Evolutionary conservation across 306 rosid species (phyloP).

Genomic region (Lathyrus aphaca): DNA sequence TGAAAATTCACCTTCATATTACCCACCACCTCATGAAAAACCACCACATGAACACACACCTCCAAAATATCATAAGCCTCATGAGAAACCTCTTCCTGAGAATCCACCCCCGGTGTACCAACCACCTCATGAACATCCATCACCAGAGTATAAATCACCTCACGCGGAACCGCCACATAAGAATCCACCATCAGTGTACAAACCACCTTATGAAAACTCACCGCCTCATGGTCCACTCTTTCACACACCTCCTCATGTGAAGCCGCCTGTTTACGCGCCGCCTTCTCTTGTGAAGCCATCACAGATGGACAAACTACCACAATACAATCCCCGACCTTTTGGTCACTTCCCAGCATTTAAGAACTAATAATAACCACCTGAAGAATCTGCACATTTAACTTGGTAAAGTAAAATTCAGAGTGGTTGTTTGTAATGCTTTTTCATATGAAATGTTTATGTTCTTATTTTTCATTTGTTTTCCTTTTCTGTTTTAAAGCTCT

Average conservation of each 20-base stretch:
- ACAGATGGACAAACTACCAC: background rate
- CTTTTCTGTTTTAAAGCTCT: slow-evolving; percentile 19
- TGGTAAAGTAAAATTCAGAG: slow-evolving; percentile 11
- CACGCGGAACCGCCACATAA: background rate
- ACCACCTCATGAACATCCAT: background rate
- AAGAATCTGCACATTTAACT: slow-evolving; percentile 12
- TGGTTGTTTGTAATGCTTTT: slow-evolving; percentile 1
- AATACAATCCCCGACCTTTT: slow-evolving; percentile 33
- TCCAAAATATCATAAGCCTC: background rate
- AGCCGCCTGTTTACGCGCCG: slow-evolving; percentile 2
- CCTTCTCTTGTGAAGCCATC: slow-evolving; percentile 18
- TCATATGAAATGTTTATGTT: background rate
- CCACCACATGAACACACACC: background rate
- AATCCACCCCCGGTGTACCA: slow-evolving; percentile 2
- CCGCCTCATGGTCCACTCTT: slow-evolving; percentile 20
- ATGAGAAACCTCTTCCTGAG: slow-evolving; percentile 18
- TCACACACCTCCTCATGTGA: background rate
- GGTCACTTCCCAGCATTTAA: slow-evolving; percentile 25
- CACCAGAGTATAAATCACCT: background rate
- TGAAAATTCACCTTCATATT: background rate
- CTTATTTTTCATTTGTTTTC: background rate
- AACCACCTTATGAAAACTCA: background rate
- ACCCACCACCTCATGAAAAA: background rate
- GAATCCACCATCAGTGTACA: background rate
- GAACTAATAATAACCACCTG: background rate